Percentiles rank a stretch among this genome's conserved stretches.
Evolutionary conservation across 495 filamentous ascomycete genomes (phyloP).

Genomic region (Margaritispora aquatica): DNA sequence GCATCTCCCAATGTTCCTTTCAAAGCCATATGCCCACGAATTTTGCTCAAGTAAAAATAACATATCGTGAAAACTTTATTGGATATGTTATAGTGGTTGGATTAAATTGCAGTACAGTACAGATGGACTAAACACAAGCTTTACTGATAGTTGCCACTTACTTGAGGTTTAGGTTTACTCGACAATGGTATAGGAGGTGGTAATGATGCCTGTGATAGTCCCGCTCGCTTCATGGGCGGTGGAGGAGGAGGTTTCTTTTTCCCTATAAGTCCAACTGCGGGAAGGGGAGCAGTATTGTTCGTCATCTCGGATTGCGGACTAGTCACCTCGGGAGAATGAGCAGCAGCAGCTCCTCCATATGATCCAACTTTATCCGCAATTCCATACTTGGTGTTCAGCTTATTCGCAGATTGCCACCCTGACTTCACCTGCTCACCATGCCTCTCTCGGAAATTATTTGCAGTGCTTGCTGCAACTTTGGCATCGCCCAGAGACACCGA

Average conservation of each 20-base stretch:
- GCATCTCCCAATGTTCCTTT: too few species aligned
- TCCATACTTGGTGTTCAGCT: constrained; percentile 47
- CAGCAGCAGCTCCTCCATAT: constrained; percentile 8
- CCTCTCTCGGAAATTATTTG: constrained; percentile 65
- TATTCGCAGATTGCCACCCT: constrained; percentile 54
- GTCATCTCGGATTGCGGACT: constrained; percentile 2
- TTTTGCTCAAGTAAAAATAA: neutral
- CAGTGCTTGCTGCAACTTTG: constrained; percentile 47
- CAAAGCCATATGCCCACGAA: too few species aligned
- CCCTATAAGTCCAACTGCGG: constrained; percentile 24
- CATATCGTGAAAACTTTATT: neutral
- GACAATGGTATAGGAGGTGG: constrained; percentile 44
- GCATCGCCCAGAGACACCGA: constrained; percentile 53
- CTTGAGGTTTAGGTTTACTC: constrained; percentile 29
- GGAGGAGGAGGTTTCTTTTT: constrained; percentile 65
- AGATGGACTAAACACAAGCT: neutral
- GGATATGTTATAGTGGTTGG: neutral
- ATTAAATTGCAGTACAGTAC: neutral
- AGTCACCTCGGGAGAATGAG: constrained; percentile 3
- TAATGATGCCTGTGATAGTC: neutral
- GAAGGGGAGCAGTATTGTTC: constrained; percentile 10
- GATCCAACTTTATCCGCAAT: constrained; percentile 26
- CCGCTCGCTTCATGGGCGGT: constrained; percentile 51
- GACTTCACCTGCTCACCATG: constrained; percentile 67
- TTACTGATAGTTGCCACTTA: constrained; percentile 15